Conservation (phyloP, 768 basidiomycete genomes). For the Russula abietina region DNA sequence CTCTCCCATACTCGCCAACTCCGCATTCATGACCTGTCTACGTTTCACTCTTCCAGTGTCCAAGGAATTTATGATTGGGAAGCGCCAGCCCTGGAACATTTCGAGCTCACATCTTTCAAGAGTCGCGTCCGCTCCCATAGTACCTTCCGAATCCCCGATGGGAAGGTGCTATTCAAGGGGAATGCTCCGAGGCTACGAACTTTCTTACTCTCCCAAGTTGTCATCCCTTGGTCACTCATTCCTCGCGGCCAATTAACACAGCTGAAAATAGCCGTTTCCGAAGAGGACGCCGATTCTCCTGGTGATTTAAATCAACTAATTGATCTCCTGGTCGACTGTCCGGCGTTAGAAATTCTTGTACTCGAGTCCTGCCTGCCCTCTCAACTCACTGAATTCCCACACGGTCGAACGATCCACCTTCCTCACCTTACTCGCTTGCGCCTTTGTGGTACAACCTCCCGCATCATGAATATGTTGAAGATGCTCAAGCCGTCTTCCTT, state of each 20-base stretch:
- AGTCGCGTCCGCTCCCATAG: not conserved
- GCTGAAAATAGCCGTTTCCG: not conserved
- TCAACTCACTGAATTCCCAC: not conserved
- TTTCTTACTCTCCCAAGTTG: not conserved
- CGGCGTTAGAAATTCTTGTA: constrained; percentile 3
- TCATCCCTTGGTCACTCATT: constrained; percentile 5
- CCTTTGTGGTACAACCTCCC: not conserved
- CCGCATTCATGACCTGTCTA: not conserved
- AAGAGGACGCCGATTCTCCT: not conserved
- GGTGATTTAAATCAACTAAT: not conserved
- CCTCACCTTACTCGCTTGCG: constrained; percentile 3
- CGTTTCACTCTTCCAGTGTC: not conserved
- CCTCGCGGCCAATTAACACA: constrained; percentile 7
- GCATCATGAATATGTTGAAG: constrained; percentile 5
- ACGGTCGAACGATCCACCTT: not conserved
- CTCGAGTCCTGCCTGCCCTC: constrained; percentile 3
- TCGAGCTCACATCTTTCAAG: not conserved
- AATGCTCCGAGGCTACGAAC: not conserved
- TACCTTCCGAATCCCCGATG: not conserved
- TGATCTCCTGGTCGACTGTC: constrained; percentile 1
- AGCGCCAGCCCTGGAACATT: constrained; percentile 7
- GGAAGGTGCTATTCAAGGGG: not conserved
- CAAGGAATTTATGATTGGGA: not conserved
- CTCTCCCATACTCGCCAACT: constrained; percentile 11
- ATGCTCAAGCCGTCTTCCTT: constrained; percentile 1